Base-by-base conservation (phyloP, 345 rosid genomes). In the Adansonia digitata region DNA sequence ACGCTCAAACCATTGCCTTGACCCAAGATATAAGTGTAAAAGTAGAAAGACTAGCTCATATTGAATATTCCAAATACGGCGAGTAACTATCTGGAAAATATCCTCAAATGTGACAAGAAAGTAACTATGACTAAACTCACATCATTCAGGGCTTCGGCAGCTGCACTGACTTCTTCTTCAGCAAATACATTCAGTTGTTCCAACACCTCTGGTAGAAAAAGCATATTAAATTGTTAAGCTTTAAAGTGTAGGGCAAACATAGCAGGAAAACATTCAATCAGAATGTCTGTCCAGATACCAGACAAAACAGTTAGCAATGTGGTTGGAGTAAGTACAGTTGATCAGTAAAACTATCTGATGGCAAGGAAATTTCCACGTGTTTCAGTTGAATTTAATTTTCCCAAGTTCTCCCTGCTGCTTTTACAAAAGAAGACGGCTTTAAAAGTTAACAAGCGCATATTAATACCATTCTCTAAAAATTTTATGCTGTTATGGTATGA, bases 141-240 rank as follows among this genome's bases (percentile, higher is more conserved):
- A 77, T 93, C 98, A 82, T 89, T 79, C 17, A 96, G 84, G 68
- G 97, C 98, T 60, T 90, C 94, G 1, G 98, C 87, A 71, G 99
- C 97, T 39, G 88, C 71, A 51, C 72, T 83, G 7, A 90, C 60
- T 67, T 96, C 97, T 53, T 87, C 88, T 71, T 85, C 83, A 34
- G 97, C 87, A 72, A 95, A 93, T 51, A 95, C 92, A 70, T 92
- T 85, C 26, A 95, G 90, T 69, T 90, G 91, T 75, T 78, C 61
- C 61, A 95, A 74, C 74, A 92, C 98, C 99, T 85, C 82, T 42
- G 55, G 49, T 11, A 72, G 69, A 34, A 74, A 51, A 24, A 26
- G 40, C 10, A 27, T 17, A 72, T 62, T 57, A 40, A 52, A 79
- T 70, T 57, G 37, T 20, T 40, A 39, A 20, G 70, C 34, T 40